Conservation (phyloP, 768 basidiomycete species). For the Mycena epipterygia region DNA sequence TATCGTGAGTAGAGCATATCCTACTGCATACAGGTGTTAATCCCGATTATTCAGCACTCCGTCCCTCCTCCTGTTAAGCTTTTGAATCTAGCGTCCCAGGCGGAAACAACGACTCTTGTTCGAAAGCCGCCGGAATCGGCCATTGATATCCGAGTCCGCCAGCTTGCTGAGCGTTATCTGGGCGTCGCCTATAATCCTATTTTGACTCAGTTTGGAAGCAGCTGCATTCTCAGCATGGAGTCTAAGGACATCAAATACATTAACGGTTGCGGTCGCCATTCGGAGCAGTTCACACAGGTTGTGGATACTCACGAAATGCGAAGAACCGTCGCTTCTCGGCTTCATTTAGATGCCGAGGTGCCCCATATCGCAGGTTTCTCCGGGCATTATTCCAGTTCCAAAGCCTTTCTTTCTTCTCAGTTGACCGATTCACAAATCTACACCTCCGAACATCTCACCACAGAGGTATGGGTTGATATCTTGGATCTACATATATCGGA, state of each 20-base stretch:
- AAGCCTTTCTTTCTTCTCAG: conserved; percentile 3
- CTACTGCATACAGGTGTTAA: not conserved
- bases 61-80: not conserved
- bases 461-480: not conserved
- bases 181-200: conserved; percentile 21
- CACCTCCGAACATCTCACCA: conserved; percentile 4
- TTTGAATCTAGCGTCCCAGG: not conserved
- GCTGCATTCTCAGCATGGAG: conserved; percentile 13
- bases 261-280: not conserved
- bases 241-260: conserved; percentile 3
- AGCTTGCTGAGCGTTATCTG: conserved; percentile 17
- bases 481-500: conserved; percentile 1
- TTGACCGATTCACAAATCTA: conserved; percentile 15
- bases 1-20: not conserved
- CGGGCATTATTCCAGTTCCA: conserved; percentile 19
- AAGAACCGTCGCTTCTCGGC: conserved; percentile 1
- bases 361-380: conserved; percentile 10
- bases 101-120: conserved; percentile 3
- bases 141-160: conserved; percentile 5
- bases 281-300: conserved; percentile 8
- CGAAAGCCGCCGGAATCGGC: not conserved
- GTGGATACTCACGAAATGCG: conserved; percentile 3
- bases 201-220: conserved; percentile 13
- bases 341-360: conserved; percentile 13
- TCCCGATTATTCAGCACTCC: not conserved